These are phyloP conservation scores for Coffea humblotiana DNA, from an alignment of 305 asterid genomes.

Conservation along the genomic window DNA sequence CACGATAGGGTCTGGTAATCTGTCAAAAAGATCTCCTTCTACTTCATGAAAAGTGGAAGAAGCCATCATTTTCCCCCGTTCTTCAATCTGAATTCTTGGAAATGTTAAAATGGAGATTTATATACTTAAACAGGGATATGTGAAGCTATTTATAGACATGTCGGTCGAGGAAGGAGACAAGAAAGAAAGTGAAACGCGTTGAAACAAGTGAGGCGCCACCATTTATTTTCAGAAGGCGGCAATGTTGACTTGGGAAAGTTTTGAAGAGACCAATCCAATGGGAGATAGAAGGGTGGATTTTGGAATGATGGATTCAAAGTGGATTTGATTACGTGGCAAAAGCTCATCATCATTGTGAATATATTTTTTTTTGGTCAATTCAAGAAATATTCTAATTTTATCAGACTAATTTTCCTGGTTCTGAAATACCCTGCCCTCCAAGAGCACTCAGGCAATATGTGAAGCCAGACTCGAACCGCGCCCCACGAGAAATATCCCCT, in stretches of 20 bases:
- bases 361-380: too few relatives aligned
- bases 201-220: slow-evolving; percentile 2
- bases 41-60: not conserved
- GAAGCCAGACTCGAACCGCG: too few relatives aligned
- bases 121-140: not conserved
- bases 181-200: not conserved
- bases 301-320: too few relatives aligned
- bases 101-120: not conserved
- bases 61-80: not conserved
- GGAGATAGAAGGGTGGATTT: not conserved
- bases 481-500: too few relatives aligned
- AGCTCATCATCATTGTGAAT: not conserved
- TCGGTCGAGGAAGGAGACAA: not conserved
- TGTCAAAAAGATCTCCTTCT: slow-evolving; percentile 40
- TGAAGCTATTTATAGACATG: not conserved
- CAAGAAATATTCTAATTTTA: too few relatives aligned
- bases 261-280: not conserved
- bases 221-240: not conserved
- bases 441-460: too few relatives aligned
- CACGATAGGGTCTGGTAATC: slow-evolving; percentile 56
- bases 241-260: not conserved
- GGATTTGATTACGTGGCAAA: not conserved
- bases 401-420: too few relatives aligned
- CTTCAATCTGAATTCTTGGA: not conserved
- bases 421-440: too few relatives aligned